A percentile compares a stretch with the other conserved stretches of the same genome.
These are phyloP conservation scores for Cynanchum wilfordii DNA, from an alignment of 257 asterid genomes.

Conservation along the genomic window DNA sequence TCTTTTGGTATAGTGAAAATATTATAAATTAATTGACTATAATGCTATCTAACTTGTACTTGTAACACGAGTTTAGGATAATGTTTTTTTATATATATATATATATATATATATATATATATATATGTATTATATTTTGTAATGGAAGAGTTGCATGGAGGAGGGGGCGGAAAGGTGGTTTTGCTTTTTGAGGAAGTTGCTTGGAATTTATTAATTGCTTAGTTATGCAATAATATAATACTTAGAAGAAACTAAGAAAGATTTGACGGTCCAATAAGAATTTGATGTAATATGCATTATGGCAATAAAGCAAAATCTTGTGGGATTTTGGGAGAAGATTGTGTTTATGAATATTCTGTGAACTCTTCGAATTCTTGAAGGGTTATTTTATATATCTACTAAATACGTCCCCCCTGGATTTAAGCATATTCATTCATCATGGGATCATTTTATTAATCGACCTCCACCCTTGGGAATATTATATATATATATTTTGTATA, in stretches of 20 bases:
- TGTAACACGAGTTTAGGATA: too few relatives aligned
- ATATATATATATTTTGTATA: too few relatives aligned
- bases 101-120: too few relatives aligned
- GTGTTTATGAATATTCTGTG: background rate
- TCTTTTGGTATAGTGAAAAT: too few relatives aligned
- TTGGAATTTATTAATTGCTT: background rate
- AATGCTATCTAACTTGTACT: too few relatives aligned
- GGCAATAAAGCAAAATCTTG: slow-evolving; percentile 17
- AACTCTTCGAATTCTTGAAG: slow-evolving; percentile 30
- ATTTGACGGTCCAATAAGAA: slow-evolving; percentile 20
- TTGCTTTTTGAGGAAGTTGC: slow-evolving; percentile 21
- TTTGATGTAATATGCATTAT: background rate
- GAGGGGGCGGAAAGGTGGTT: background rate
- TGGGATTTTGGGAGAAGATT: slow-evolving; percentile 19
- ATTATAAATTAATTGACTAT: too few relatives aligned
- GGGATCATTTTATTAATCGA: background rate
- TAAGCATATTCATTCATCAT: slow-evolving; percentile 1
- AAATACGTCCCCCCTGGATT: slow-evolving; percentile 4
- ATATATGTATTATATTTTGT: too few relatives aligned
- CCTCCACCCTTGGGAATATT: background rate
- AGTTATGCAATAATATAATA: background rate
- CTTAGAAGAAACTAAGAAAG: background rate
- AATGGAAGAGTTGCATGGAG: too few relatives aligned
- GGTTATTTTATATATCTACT: slow-evolving; percentile 12
- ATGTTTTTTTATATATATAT: too few relatives aligned